Base-by-base conservation (phyloP, 805 yeast genomes). In the Blastobotrys parvus region DNA sequence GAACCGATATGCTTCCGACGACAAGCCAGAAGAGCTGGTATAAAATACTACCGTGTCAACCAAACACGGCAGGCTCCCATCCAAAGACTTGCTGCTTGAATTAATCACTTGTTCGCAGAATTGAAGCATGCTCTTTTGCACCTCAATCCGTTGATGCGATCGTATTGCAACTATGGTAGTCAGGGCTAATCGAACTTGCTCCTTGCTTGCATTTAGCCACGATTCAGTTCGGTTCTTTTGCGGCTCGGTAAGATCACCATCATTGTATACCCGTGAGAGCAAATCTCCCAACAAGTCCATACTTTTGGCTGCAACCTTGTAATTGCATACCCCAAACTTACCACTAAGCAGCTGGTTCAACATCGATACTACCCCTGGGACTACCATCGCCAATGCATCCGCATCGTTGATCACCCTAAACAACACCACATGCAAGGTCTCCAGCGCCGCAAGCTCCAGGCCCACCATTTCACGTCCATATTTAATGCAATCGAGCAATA, bases 121-220 rank as follows among this genome's bases (percentile, higher is more conserved):
- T 1, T 47, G 47, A 17, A 61, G 53, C 11, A 72, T 39, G 0
- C 61, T 49, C 16, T 51, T 45, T 38, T 60, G 57, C 3, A 71
- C 70, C 41, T 66, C 66, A 3, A 45, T 41, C 27, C 64, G 62
- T 1, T 55, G 53, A 44, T 63, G 65, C 2, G 32, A 42, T 20
- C 57, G 43, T 1, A 63, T 38, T 1, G 55, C 54, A 1, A 60
- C 34, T 19, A 72, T 58, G 2, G 64, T 51, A 19, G 62, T 57
- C 4, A 80, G 45, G 0, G 80, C 75, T 15, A 68, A 57, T 38
- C 63, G 62, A 2, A 78, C 62, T 51, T 80, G 84, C 15, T 58
- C 52, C 3, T 72, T 59, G 0, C 82, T 76, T 0, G 72, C 78
- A 11, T 56, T 63, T n/a, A 77, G 54, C 86, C 86, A 79, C 13